Evolutionary conservation across 345 rosid species (phyloP), one percentile per base, ranked within the genome.

Genomic region (Lepidium didymum): DNA sequence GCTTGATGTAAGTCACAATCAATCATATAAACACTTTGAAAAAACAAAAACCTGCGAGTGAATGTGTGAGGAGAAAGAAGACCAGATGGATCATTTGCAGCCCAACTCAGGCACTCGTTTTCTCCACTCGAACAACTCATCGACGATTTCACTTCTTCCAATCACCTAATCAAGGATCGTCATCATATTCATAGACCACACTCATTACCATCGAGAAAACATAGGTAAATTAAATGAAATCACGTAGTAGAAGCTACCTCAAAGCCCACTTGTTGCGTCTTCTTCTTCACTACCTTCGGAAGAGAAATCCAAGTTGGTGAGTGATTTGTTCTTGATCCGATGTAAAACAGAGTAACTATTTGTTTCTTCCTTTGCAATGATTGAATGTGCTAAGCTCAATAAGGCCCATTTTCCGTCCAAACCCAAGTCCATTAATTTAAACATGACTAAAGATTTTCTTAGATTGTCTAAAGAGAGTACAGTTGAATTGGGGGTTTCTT

Each of bases 41-140:
- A 27, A 27, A 4, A 4, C 0, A 27, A 4, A 27, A 4, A 4
- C 96, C 92, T 85, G 77, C 96, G 92, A 61, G 63, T 81, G 81
- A 88, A 82, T 10, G 62, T 64, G 72, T 82, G 81, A 10, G 90
- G 96, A 7, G 92, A 86, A 25, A 83, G 79, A 77, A 81, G 68
- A 61, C 96, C 92, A 56, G 88, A 81, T 25, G 86, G 75, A 57
- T 85, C 92, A 69, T 72, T 72, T 25, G 96, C 92, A 5, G 96
- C 96, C 92, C 90, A 88, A 0, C 79, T 86, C 50, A 83, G 64
- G 58, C 92, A 88, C 62, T 81, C 64, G 29, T 74, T 62, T 40
- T 72, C 79, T 4, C 75, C 68, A 71, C 70, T 68, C 72, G 19
- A 43, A 70, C 47, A 70, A 61, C 68, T 80, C 90, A 80, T 82